These are phyloP conservation scores for Cucumis hystrix DNA, from an alignment of 306 rosid species.

Conservation along the genomic window DNA sequence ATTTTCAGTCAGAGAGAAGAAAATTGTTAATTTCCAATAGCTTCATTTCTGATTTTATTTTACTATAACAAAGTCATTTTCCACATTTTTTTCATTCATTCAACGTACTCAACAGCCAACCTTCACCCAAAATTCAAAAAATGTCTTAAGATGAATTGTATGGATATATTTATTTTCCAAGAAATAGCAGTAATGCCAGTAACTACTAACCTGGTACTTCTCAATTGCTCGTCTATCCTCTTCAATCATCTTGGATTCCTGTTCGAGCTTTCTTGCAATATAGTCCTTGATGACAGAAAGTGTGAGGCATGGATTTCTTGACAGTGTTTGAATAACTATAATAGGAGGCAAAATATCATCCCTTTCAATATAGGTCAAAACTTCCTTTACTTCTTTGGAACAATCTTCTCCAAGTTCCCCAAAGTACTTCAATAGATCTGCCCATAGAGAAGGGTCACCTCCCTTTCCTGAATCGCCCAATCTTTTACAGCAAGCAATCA, in stretches of 20 bases:
- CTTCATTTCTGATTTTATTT: background rate
- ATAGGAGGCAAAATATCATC: slow-evolving; percentile 95
- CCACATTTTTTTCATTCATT: background rate
- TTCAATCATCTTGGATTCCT: slow-evolving; percentile 86
- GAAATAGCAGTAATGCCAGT: background rate
- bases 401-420: slow-evolving; percentile 99
- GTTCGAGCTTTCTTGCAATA: slow-evolving; percentile 90
- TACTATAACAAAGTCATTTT: background rate
- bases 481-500: slow-evolving; percentile 88
- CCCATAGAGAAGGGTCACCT: slow-evolving; percentile 95
- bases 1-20: background rate
- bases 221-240: slow-evolving; percentile 85
- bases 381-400: slow-evolving; percentile 94
- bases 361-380: slow-evolving; percentile 77
- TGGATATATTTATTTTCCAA: background rate
- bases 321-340: slow-evolving; percentile 80
- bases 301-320: slow-evolving; percentile 80
- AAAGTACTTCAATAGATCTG: slow-evolving; percentile 87
- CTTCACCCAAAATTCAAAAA: background rate
- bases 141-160: background rate
- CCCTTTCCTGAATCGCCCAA: slow-evolving; percentile 86
- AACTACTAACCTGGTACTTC: slow-evolving; percentile 67
- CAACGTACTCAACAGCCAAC: background rate
- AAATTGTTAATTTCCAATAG: background rate
- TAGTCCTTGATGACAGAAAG: slow-evolving; percentile 92